Percentiles rank a stretch among this genome's conserved stretches.
phyloP scores from a whole-genome alignment of 1,284 basidiomycete genomes.

The Trichosporon asahii region DNA sequence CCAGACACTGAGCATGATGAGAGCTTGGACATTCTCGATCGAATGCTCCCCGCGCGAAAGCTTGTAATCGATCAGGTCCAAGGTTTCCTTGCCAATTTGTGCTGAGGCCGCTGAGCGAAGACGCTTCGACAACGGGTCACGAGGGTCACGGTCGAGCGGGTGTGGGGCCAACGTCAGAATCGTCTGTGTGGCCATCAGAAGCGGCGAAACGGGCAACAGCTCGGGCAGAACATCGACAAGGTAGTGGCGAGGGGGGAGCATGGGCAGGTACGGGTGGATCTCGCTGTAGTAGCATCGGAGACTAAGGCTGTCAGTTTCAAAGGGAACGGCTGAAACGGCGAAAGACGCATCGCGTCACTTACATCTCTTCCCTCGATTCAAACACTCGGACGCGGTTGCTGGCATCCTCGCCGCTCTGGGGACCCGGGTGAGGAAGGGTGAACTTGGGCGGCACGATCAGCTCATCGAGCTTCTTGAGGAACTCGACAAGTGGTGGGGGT shows the following conservation, averaged over 20 bases:
- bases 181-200: conserved; percentile 49
- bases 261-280: conserved; percentile 49
- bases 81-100: conserved; percentile 29
- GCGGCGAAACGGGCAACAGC: conserved; percentile 43
- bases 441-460: conserved; percentile 36
- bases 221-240: conserved; percentile 35
- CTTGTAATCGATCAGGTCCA: conserved; percentile 26
- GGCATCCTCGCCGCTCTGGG: conserved; percentile 35
- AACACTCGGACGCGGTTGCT: conserved; percentile 41
- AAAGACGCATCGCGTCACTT: conserved; percentile 17
- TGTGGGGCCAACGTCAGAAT: conserved; percentile 49
- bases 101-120: conserved; percentile 37
- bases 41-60: conserved; percentile 16
- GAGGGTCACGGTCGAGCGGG: conserved; percentile 42
- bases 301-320: conserved; percentile 24
- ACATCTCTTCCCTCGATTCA: conserved; percentile 41
- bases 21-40: conserved; percentile 47
- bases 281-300: conserved; percentile 49
- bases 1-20: conserved; percentile 48
- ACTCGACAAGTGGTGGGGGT: conserved; percentile 44
- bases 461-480: conserved; percentile 46
- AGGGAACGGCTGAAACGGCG: not conserved
- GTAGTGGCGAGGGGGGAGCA: conserved; percentile 46
- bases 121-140: conserved; percentile 40
- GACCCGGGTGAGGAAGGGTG: conserved; percentile 23